A percentile compares a stretch with the other conserved stretches of the same genome.
These are phyloP conservation scores for Yamadazyma friedrichii DNA, from an alignment of 1,139 yeast genomes.

Conservation along the genomic window DNA sequence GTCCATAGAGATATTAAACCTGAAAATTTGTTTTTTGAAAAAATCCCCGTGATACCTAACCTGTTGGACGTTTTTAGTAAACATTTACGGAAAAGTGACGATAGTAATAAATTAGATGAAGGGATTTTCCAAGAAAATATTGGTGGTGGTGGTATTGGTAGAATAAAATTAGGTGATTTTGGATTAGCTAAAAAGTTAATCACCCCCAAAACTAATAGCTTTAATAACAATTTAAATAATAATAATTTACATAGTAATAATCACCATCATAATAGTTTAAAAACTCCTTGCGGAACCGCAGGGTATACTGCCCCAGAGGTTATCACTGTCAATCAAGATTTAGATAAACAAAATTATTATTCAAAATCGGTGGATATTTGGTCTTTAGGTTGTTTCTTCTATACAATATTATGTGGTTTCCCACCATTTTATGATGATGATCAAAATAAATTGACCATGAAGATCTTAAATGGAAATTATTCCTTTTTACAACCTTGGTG, in stretches of 20 bases:
- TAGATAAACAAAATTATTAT: conserved; percentile 62
- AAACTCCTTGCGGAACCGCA: conserved; percentile 64
- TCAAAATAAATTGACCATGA: conserved; percentile 74
- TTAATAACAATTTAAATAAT: background rate
- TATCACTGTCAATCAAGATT: conserved; percentile 44
- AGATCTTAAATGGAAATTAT: conserved; percentile 81
- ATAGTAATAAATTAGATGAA: conserved; percentile 75
- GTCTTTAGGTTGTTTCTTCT: conserved; percentile 92
- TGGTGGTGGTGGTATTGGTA: conserved; percentile 91
- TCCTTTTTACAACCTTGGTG: conserved; percentile 93
- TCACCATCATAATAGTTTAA: conserved; percentile 39
- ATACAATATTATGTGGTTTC: conserved; percentile 88
- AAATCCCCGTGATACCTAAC: conserved; percentile 46
- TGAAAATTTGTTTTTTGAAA: conserved; percentile 75
- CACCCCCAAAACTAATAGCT: background rate
- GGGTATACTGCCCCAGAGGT: conserved; percentile 91
- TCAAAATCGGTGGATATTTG: conserved; percentile 93
- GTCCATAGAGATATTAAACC: conserved; percentile 97
- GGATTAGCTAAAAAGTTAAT: conserved; percentile 81
- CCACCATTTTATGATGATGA: conserved; percentile 95
- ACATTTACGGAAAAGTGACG: conserved; percentile 68
- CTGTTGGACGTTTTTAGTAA: conserved; percentile 38
- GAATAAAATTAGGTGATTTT: conserved; percentile 86
- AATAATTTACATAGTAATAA: background rate
- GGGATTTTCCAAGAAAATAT: conserved; percentile 73